Base-by-base conservation (phyloP, 73 alveolate genomes). In the Uronychia binucleata region DNA sequence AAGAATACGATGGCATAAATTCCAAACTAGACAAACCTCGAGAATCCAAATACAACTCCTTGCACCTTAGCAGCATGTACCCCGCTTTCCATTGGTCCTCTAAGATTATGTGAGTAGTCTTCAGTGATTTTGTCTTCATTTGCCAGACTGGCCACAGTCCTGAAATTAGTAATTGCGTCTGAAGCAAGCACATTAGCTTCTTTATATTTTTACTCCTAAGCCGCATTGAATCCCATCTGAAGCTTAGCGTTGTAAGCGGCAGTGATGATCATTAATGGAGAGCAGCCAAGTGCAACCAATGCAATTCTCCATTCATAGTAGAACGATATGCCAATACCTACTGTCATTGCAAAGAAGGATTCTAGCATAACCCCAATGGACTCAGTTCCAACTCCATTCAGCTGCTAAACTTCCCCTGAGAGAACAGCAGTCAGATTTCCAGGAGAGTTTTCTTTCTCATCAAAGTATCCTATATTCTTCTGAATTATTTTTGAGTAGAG, bases 131-230 rank as follows among this genome's bases (percentile, higher is more conserved):
- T 82, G 26, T 94, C 35, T 84, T 97, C 98, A 78, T 94, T 87
- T 31, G 94, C 97, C 78, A 93, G 92, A 58, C 96, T 79, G 31
- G 91, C 94, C 46, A 95, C 94, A 14, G 99, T 97, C 88, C 97
- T 90, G 35, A 92, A 86, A 82, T 96, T 96, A 29, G 92, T 77
- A 0, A 96, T 97, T 11, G 95, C 85, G 77, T 96, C 99, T 77
- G 96, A 89, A 30, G 95, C 98, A 0, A 92, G 74, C 26, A 87
- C 90, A 86, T 94, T 89, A 11, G 98, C 97, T 74, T 81, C 95
- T 77, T 95, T 90, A 81, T 95, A 91, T 28, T 95, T 95, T 78
- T 92, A 83, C 81, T 89, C 97, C 59, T 85, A 88, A n/a, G 95
- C 98, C 31, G 75, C 93, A 29, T 83, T 60, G 74, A 83, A 78